Base-by-base conservation (phyloP, 306 rosid species). In the Castanea crenata region DNA sequence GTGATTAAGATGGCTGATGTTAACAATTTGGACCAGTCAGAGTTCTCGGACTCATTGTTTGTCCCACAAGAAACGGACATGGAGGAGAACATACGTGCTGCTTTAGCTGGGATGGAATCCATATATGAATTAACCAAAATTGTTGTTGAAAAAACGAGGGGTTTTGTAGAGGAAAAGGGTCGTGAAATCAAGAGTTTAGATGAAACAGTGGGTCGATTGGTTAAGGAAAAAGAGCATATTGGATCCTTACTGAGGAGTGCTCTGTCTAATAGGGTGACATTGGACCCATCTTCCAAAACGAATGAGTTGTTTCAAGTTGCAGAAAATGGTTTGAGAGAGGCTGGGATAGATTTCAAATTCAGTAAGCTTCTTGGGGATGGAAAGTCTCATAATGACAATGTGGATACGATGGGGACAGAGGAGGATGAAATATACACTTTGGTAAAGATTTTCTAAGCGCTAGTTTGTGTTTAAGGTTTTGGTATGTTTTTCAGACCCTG, bases 91-190 rank as follows among this genome's bases (percentile, higher is more conserved):
- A 41, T 95, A 27, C 96, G 90, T 5, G 98, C 98, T 20, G 88
- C 94, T 68, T 88, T 91, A 81, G 99, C 99, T 21, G 98, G 99
- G 80, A 90, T 95, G 97, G 98, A 95, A 69, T 93, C 96, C 55
- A 88, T 93, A 71, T 87, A 80, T 83, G 94, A 89, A 80, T 83
- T 95, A 59, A 86, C 85, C 61, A 83, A 84, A 79, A 61, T 84
- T 81, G 96, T 89, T 76, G 82, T 74, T 75, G 93, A 87, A 71
- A 95, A 93, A 78, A 83, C 92, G 5, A 83, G 84, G 86, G 90
- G 85, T 81, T 81, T 83, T 69, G 76, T 86, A 51, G 94, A 91
- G 87, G 94, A 85, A 85, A 95, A 93, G 87, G 79, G 76, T 82
- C 75, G 41, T 3, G 81, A 90, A 83, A 86, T 93, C n/a, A 87